A percentile compares a stretch with the other conserved stretches of the same genome.
Evolutionary conservation across 2,329 filamentous ascomycete genomes (phyloP).

Genomic region (Pezicula rhizophila): DNA sequence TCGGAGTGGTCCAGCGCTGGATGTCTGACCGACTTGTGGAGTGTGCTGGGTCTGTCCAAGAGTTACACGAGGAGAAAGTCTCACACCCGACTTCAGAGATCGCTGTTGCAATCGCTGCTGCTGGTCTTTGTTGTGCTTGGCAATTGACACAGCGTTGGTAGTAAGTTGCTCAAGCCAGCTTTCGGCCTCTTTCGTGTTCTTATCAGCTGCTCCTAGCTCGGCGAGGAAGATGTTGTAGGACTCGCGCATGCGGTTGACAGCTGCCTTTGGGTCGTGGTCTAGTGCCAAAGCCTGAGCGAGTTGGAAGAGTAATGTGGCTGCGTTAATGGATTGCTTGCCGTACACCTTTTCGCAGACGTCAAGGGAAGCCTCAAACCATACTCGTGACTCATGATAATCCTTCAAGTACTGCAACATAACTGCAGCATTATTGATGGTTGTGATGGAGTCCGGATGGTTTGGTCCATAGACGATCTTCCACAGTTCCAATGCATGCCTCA

Average conservation of each 20-base stretch:
- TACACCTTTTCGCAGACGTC: slow-evolving; percentile 84
- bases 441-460: slow-evolving; percentile 94
- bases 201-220: slow-evolving; percentile 82
- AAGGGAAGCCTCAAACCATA: slow-evolving; percentile 95
- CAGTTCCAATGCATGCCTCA: slow-evolving; percentile 85
- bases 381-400: slow-evolving; percentile 85
- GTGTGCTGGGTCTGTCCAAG: slow-evolving; percentile 53
- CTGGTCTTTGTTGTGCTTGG: slow-evolving; percentile 85
- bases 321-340: slow-evolving; percentile 84
- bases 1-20: slow-evolving; percentile 36
- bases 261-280: slow-evolving; percentile 90
- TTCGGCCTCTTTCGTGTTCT: slow-evolving; percentile 97
- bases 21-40: slow-evolving; percentile 55
- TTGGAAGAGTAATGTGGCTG: slow-evolving; percentile 93
- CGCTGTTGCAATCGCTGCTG: slow-evolving; percentile 71
- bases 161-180: slow-evolving; percentile 95
- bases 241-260: slow-evolving; percentile 90
- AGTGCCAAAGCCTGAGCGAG: slow-evolving; percentile 90
- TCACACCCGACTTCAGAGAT: slow-evolving; percentile 63
- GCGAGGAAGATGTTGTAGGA: slow-evolving; percentile 92
- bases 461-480: slow-evolving; percentile 97
- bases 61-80: slow-evolving; percentile 56
- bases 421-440: slow-evolving; percentile 95
- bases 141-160: slow-evolving; percentile 88
- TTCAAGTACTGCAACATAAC: slow-evolving; percentile 98